These are phyloP conservation scores for Fusarium algeriense DNA, from an alignment of 2,329 filamentous ascomycete genomes.

Conservation along the genomic window DNA sequence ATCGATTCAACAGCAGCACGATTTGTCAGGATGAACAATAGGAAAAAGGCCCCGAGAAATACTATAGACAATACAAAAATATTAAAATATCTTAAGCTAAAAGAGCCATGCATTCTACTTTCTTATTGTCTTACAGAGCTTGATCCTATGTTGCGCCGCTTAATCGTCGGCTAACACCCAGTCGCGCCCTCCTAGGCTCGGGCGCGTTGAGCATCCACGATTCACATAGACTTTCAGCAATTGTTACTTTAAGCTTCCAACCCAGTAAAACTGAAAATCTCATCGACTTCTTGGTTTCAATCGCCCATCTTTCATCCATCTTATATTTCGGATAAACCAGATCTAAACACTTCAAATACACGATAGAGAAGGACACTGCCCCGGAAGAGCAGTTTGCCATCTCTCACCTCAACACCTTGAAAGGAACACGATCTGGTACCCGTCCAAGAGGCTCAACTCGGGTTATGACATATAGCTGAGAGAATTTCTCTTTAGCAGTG, in stretches of 20 bases:
- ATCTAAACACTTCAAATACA: neutral
- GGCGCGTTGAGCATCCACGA: conserved; percentile 31
- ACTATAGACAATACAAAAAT: neutral
- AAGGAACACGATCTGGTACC: neutral
- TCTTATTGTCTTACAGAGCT: neutral
- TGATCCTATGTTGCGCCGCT: conserved; percentile 13
- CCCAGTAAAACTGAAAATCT: conserved; percentile 9
- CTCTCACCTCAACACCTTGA: conserved; percentile 6
- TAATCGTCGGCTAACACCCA: conserved; percentile 43
- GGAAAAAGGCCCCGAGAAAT: neutral
- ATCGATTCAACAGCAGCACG: neutral
- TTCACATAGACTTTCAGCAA: conserved; percentile 18
- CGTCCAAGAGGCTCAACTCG: neutral
- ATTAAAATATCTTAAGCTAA: neutral
- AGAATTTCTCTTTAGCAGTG: neutral
- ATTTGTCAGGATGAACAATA: too few species aligned
- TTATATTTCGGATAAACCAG: too few species aligned
- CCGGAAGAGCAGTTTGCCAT: neutral
- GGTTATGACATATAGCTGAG: conserved; percentile 27
- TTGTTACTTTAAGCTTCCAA: conserved; percentile 24
- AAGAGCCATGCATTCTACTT: too few species aligned
- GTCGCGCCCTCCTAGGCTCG: conserved; percentile 3
- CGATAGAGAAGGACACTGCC: neutral
- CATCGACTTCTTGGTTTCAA: conserved; percentile 7
- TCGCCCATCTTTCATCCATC: neutral